These are phyloP conservation scores for Magnaporthales sp. DNA, from an alignment of 2,329 filamentous ascomycete genomes.

Conservation along the genomic window DNA sequence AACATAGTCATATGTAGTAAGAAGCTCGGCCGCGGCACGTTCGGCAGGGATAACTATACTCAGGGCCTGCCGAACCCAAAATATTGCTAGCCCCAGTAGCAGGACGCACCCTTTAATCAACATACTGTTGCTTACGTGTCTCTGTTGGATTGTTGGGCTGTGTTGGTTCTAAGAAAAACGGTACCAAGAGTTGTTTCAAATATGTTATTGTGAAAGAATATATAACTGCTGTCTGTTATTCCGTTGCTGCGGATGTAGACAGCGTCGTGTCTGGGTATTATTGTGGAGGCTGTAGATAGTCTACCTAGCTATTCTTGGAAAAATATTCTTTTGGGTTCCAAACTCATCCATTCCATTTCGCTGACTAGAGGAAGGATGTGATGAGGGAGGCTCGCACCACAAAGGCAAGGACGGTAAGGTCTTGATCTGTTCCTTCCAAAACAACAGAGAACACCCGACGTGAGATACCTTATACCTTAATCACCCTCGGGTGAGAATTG, in stretches of 20 bases:
- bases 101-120: not conserved
- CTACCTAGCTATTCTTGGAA: too few species aligned
- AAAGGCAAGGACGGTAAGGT: not conserved
- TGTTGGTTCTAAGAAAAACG: not conserved
- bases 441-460: too few species aligned
- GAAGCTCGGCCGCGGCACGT: not conserved
- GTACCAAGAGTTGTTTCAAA: not conserved
- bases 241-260: not conserved
- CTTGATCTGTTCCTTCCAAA: not conserved
- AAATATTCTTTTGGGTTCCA: not conserved
- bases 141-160: not conserved
- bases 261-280: not conserved
- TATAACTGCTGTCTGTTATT: not conserved
- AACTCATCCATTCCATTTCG: not conserved
- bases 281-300: not conserved
- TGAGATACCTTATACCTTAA: too few species aligned
- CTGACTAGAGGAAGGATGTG: not conserved
- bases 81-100: not conserved
- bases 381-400: not conserved
- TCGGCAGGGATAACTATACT: not conserved
- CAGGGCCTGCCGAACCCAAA: not conserved
- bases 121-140: not conserved
- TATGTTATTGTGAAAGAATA: not conserved
- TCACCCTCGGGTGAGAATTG: too few species aligned
- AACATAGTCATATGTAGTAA: slow-evolving; percentile 19